Percentiles rank a stretch among this genome's conserved stretches.
Evolutionary conservation across 495 filamentous ascomycete genomes (phyloP).

Genomic region (Recurvomyces mirabilis): DNA sequence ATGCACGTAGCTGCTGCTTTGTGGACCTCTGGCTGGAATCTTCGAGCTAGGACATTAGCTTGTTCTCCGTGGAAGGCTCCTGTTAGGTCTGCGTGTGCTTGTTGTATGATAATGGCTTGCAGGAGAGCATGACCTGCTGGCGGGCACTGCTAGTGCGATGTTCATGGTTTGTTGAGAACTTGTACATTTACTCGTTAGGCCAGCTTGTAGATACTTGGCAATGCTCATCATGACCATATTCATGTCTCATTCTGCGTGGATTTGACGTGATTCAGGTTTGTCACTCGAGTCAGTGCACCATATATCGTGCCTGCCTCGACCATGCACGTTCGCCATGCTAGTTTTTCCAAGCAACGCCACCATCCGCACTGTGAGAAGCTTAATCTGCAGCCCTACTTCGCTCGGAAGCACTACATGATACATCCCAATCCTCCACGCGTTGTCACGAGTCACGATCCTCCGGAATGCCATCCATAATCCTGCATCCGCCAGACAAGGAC

Average conservation of each 20-base stretch:
- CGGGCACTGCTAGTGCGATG: too few relatives aligned
- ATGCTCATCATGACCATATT: too few relatives aligned
- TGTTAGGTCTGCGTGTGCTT: too few relatives aligned
- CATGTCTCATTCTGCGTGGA: too few relatives aligned
- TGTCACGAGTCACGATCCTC: neutral
- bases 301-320: neutral
- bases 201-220: too few relatives aligned
- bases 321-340: neutral
- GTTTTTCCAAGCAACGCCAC: neutral
- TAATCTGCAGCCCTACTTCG: neutral
- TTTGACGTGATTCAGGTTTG: too few relatives aligned
- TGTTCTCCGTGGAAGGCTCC: neutral
- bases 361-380: neutral
- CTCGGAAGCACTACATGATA: neutral
- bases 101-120: too few relatives aligned
- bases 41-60: neutral
- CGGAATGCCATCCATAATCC: slow-evolving; percentile 53
- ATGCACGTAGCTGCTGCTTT: neutral
- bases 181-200: too few relatives aligned
- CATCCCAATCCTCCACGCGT: too few relatives aligned
- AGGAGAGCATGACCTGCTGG: too few relatives aligned
- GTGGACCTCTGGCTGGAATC: neutral
- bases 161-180: too few relatives aligned
- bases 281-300: too few relatives aligned
- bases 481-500: slow-evolving; percentile 16